Evolutionary conservation across 2,329 filamentous ascomycete species (phyloP).

Genomic region (Tolypocladium pustulatum): DNA sequence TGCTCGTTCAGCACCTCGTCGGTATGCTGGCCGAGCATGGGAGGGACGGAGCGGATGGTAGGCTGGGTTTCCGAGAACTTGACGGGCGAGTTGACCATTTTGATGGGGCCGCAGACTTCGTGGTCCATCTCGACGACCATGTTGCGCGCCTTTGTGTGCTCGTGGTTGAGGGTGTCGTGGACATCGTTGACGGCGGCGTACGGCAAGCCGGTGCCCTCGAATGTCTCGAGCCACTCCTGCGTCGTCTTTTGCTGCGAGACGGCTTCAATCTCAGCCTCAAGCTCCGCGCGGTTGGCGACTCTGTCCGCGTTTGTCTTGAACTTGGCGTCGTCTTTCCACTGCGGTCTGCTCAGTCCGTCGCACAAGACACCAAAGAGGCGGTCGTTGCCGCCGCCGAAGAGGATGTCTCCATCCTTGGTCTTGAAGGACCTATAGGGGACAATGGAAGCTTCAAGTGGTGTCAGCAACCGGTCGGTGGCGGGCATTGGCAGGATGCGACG

Average conservation of each 20-base stretch:
- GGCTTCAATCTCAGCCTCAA: conserved; percentile 71
- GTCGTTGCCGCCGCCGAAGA: conserved; percentile 65
- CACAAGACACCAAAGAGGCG: conserved; percentile 57
- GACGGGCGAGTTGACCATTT: conserved; percentile 86
- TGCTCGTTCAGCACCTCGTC: conserved; percentile 60
- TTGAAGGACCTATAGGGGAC: conserved; percentile 86
- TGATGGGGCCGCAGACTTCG: conserved; percentile 70
- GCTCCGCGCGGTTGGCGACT: conserved; percentile 59
- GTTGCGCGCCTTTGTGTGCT: conserved; percentile 71
- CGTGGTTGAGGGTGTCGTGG: conserved; percentile 70
- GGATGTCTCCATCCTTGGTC: conserved; percentile 59
- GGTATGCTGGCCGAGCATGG: conserved; percentile 79
- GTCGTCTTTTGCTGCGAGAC: conserved; percentile 71
- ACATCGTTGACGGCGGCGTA: conserved; percentile 92
- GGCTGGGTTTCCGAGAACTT: conserved; percentile 84
- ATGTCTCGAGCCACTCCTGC: conserved; percentile 72
- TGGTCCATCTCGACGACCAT: conserved; percentile 92
- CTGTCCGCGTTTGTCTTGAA: conserved; percentile 53
- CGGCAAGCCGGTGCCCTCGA: conserved; percentile 88
- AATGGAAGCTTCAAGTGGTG: conserved; percentile 60
- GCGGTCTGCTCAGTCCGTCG: conserved; percentile 43
- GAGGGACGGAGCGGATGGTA: conserved; percentile 66
- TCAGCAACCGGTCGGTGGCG: not conserved
- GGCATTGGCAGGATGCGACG: not conserved
- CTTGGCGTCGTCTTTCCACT: conserved; percentile 49